Percentiles rank a stretch among this genome's conserved stretches.
Evolutionary conservation across 2,329 filamentous ascomycete species (phyloP).

Genomic region (Pyrenophora graminea): DNA sequence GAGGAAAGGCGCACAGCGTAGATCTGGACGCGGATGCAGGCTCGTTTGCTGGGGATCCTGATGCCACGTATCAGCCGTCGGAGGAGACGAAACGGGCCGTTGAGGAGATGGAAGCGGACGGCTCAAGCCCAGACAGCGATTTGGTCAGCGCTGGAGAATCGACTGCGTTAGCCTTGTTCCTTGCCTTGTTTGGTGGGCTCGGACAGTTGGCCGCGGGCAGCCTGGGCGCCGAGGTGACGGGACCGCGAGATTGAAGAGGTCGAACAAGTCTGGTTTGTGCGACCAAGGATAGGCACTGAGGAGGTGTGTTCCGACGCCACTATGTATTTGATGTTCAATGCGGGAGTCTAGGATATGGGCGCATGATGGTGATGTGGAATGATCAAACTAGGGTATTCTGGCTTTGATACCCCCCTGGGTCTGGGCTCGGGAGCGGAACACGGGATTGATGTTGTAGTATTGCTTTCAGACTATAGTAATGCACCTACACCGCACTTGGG

Average conservation of each 20-base stretch:
- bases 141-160: conserved; percentile 41
- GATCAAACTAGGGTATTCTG: not conserved
- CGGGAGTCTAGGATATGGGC: not conserved
- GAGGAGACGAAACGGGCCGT: conserved; percentile 26
- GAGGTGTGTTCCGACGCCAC: not conserved
- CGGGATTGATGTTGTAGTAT: too few relatives aligned
- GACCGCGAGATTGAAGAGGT: conserved; percentile 19
- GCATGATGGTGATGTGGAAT: not conserved
- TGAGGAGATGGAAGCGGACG: conserved; percentile 37
- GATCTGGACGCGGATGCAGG: conserved; percentile 33
- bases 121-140: conserved; percentile 29
- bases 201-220: conserved; percentile 40
- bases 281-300: not conserved
- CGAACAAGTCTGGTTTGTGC: not conserved
- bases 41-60: conserved; percentile 19
- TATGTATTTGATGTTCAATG: not conserved
- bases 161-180: conserved; percentile 41
- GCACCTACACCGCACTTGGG: not conserved
- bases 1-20: conserved; percentile 15
- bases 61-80: conserved; percentile 35
- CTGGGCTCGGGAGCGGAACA: too few relatives aligned
- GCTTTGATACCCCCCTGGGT: not conserved
- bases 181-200: conserved; percentile 42
- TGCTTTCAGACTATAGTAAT: not conserved
- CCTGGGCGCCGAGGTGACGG: conserved; percentile 43